phyloP scores from a whole-genome alignment of 1,284 basidiomycete species.

The Phlebopus sp. region DNA sequence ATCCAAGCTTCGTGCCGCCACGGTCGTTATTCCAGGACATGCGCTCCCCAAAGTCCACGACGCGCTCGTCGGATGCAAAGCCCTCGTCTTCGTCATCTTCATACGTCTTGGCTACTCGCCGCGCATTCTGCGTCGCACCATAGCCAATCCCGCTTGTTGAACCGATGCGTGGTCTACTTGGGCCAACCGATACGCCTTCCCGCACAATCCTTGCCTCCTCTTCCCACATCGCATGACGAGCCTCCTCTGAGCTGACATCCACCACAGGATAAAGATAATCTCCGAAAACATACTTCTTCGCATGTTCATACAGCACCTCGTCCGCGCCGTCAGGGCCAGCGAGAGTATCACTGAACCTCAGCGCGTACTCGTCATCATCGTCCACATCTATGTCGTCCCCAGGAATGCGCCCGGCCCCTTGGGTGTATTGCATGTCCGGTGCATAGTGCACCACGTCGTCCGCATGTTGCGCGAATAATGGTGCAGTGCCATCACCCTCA shows the following conservation, averaged over 20 bases:
- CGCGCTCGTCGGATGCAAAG: constrained; percentile 7
- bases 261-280: constrained; percentile 91
- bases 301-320: constrained; percentile 68
- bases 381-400: constrained; percentile 27
- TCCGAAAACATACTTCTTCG: constrained; percentile 79
- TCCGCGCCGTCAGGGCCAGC: constrained; percentile 60
- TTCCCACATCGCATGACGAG: constrained; percentile 63
- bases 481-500: constrained; percentile 69
- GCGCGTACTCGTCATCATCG: constrained; percentile 46
- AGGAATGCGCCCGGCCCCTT: constrained; percentile 2
- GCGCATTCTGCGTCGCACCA: constrained; percentile 24
- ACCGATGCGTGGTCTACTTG: background rate
- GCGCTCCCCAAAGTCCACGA: constrained; percentile 6
- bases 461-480: constrained; percentile 67
- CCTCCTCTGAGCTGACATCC: constrained; percentile 78
- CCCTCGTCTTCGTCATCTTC: constrained; percentile 9
- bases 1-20: constrained; percentile 2
- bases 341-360: constrained; percentile 43
- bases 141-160: constrained; percentile 12
- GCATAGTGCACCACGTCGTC: constrained; percentile 67
- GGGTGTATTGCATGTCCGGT: constrained; percentile 46
- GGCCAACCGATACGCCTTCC: constrained; percentile 19
- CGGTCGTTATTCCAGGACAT: background rate
- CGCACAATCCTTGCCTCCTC: constrained; percentile 28
- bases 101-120: constrained; percentile 6